Percentiles rank a stretch among this genome's conserved stretches.
Evolutionary conservation across 2,329 filamentous ascomycete genomes (phyloP).

Genomic region (Helotiales sp.): DNA sequence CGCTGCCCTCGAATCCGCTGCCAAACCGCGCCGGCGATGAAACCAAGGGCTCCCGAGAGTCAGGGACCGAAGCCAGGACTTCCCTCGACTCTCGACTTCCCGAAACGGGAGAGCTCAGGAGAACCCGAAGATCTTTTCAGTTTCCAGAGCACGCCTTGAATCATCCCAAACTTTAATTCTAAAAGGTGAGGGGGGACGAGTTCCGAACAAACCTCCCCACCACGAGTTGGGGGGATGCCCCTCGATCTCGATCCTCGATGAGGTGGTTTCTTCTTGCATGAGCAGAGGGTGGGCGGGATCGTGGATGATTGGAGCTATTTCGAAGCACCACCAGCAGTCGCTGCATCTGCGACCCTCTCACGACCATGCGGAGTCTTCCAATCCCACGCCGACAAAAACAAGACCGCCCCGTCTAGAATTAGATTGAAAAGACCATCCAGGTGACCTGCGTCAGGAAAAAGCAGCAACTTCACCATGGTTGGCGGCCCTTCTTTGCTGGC

Average conservation of each 20-base stretch:
- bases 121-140: constrained; percentile 7
- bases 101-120: constrained; percentile 3
- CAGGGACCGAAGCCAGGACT: no score
- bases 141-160: neutral
- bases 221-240: constrained; percentile 2
- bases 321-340: constrained; percentile 5
- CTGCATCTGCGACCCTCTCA: neutral
- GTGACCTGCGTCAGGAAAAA: neutral
- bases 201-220: no score
- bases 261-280: neutral
- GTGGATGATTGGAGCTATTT: constrained; percentile 15
- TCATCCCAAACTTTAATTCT: neutral
- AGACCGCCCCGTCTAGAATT: neutral
- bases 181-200: neutral
- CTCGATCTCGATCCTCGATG: neutral
- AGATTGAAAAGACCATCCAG: neutral
- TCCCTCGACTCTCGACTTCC: neutral
- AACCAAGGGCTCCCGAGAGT: no score
- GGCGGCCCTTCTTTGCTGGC: neutral
- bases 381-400: neutral
- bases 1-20: neutral
- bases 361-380: no score
- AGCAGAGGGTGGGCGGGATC: constrained; percentile 7
- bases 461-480: neutral
- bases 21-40: no score